Conservation (phyloP, 2,329 filamentous ascomycete species). For the Lasiodiplodia citricola region DNA sequence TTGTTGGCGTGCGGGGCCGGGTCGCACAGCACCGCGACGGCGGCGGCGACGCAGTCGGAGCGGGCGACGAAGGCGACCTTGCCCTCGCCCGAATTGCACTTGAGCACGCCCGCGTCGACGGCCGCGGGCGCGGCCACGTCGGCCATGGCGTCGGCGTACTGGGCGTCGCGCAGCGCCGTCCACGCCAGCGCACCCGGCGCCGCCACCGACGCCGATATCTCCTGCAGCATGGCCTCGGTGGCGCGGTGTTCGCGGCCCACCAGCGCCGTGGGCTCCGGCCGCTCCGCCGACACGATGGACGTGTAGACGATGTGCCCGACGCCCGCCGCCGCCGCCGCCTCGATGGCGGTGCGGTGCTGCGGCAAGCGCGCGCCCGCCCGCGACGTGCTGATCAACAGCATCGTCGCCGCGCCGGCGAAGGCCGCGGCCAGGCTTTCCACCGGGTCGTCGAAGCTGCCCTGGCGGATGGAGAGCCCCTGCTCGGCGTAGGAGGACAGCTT, state of each 20-base stretch:
- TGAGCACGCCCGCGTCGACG: not conserved
- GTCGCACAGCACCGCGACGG: conserved; percentile 5
- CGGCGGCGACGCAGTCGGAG: conserved; percentile 13
- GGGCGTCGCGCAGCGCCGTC: conserved; percentile 23
- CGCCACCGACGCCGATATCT: not conserved
- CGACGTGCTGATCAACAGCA: conserved; percentile 19
- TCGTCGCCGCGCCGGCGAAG: conserved; percentile 15
- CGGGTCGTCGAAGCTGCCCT: conserved; percentile 3
- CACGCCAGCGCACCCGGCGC: not conserved
- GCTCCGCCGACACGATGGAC: conserved; percentile 16
- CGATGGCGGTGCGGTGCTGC: conserved; percentile 14
- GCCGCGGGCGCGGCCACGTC: conserved; percentile 10
- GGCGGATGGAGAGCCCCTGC: conserved; percentile 6
- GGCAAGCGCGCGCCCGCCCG: conserved; percentile 10
- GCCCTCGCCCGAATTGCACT: conserved; percentile 15
- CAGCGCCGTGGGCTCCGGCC: not conserved
- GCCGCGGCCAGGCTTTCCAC: not conserved
- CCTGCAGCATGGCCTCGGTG: conserved; percentile 12
- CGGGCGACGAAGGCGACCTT: conserved; percentile 11
- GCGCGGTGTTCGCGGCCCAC: conserved; percentile 21
- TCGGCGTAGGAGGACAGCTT: conserved; percentile 15
- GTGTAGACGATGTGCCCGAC: conserved; percentile 19
- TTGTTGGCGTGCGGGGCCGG: not conserved
- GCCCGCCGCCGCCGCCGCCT: not conserved
- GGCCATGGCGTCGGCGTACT: conserved; percentile 20